Base-by-base conservation (phyloP, 768 basidiomycete genomes). In the Trametes coccinea region DNA sequence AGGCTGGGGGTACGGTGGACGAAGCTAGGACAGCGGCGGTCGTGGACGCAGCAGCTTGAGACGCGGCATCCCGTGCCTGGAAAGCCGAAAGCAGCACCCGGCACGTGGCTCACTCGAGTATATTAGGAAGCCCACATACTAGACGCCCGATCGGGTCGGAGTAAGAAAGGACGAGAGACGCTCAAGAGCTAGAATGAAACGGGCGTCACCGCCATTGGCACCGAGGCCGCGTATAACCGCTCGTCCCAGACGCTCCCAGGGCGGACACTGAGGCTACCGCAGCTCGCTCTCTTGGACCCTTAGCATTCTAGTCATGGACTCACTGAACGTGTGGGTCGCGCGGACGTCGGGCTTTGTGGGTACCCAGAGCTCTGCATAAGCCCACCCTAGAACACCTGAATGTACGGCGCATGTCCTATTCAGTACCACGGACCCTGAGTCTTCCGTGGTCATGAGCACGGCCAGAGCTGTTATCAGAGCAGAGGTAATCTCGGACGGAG, bases 121-220 rank as follows among this genome's bases (percentile, higher is more conserved):
- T 17, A 57, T 50, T 48, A 31, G 59, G 59, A 48, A 57, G 55
- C 22, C 34, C 11, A 2, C 3, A 37, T 37, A 37, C 13, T 49
- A 58, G 52, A 50, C 62, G 62, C 62, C 57, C 44, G 62, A 53
- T 59, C 49, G 62, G 34, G 54, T 46, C 56, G 54, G 53, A 53
- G 63, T 53, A 60, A 53, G 58, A 60, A 60, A 52, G 46, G 16
- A 22, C 13, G 14, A 34, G 17, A 47, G 41, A 47, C 51, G 52
- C 56, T n/a, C 41, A 16, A 6, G 14, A 43, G 57, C 27, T 17
- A 51, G 61, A 62, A 62, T 39, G 61, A 56, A 22, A 53, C 27
- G 47, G 31, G 41, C 50, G 37, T 31, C 51, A 22, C 22, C 22
- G 22, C 22, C 22, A 22, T 22, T 22, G 22, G 22, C 22, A 22